These are phyloP conservation scores for Emydomyces testavorans DNA, from an alignment of 2,329 filamentous ascomycete species.

Conservation along the genomic window DNA sequence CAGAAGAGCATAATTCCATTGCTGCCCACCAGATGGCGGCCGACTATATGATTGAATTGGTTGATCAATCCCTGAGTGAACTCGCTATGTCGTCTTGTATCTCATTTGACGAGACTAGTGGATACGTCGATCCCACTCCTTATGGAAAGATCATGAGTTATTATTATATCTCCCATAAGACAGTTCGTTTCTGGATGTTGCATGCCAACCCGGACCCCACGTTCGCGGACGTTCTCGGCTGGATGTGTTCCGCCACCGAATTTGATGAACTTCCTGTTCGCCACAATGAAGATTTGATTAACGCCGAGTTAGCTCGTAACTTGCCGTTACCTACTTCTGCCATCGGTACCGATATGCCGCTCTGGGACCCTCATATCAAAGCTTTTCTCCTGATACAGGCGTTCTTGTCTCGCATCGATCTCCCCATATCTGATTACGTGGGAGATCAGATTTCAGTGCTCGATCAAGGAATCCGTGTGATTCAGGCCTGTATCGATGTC, in stretches of 20 bases:
- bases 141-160: conserved; percentile 99
- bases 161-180: conserved; percentile 94
- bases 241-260: conserved; percentile 88
- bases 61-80: conserved; percentile 72
- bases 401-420: conserved; percentile 81
- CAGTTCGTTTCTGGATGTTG: conserved; percentile 70
- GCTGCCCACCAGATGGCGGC: conserved; percentile 78
- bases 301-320: conserved; percentile 73
- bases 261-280: conserved; percentile 96
- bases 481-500: conserved; percentile 89
- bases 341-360: conserved; percentile 54
- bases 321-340: conserved; percentile 56
- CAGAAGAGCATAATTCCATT: conserved; percentile 81
- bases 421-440: conserved; percentile 94
- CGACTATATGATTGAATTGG: conserved; percentile 87
- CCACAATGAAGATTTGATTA: conserved; percentile 97
- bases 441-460: conserved; percentile 81
- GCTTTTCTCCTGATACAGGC: conserved; percentile 87
- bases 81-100: conserved; percentile 78
- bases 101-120: conserved; percentile 62
- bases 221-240: conserved; percentile 73
- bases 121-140: conserved; percentile 78
- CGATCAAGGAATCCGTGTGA: conserved; percentile 92
- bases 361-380: conserved; percentile 99
- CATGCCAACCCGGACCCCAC: conserved; percentile 63